These are phyloP conservation scores for Stereocaulon alpinum DNA, from an alignment of 495 filamentous ascomycete species.

Conservation along the genomic window DNA sequence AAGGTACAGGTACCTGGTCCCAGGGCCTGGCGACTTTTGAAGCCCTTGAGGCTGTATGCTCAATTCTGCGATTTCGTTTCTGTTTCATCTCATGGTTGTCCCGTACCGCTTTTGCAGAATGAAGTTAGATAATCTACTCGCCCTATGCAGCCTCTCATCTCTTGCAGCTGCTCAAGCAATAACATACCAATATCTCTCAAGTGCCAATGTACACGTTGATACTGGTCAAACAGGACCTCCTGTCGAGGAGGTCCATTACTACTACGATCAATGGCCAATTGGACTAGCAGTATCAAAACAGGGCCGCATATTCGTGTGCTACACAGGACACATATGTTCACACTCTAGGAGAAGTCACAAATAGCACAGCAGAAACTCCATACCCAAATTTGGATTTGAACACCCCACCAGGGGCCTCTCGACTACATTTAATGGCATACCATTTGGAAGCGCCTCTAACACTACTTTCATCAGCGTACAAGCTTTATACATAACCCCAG, in stretches of 20 bases:
- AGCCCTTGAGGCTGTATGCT: no score
- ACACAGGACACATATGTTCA: conserved; percentile 28
- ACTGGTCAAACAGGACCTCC: conserved; percentile 29
- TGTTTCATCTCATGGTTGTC: no score
- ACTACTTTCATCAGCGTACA: conserved; percentile 32
- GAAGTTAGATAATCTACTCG: neutral
- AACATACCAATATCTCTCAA: conserved; percentile 20
- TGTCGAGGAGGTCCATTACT: conserved; percentile 33
- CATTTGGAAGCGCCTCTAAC: conserved; percentile 28
- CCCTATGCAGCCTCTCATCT: conserved; percentile 1
- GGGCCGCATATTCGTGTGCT: conserved; percentile 32
- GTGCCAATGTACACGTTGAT: conserved; percentile 28
- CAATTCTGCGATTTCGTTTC: neutral
- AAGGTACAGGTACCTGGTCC: neutral
- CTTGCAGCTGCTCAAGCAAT: conserved; percentile 14
- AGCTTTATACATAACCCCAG: conserved; percentile 30
- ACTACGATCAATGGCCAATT: conserved; percentile 36
- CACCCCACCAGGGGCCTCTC: conserved; percentile 26
- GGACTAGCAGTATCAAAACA: conserved; percentile 30
- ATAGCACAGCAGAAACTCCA: conserved; percentile 28
- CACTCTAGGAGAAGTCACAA: conserved; percentile 30
- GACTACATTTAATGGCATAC: conserved; percentile 24
- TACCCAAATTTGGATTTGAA: conserved; percentile 30
- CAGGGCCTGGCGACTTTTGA: neutral
- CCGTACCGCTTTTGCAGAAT: neutral